Conservation (phyloP, 2,329 filamentous ascomycete genomes). For the Stachybotrys chlorohalonatus region DNA sequence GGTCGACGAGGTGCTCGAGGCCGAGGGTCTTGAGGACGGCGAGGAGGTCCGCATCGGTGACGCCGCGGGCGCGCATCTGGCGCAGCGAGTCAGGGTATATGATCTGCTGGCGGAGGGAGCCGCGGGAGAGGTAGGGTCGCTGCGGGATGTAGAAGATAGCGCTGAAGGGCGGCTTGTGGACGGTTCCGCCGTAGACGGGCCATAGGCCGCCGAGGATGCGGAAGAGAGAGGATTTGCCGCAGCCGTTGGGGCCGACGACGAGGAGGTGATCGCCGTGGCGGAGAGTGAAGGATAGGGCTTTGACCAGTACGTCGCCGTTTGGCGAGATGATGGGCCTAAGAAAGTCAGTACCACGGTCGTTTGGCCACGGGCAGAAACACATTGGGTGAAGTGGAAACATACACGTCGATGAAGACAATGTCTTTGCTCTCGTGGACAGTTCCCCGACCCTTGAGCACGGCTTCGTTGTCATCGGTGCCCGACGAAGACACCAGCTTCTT, state of each 20-base stretch:
- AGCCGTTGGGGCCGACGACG: constrained; percentile 93
- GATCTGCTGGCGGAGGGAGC: constrained; percentile 90
- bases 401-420: constrained; percentile 79
- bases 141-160: constrained; percentile 99
- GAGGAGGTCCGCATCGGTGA: constrained; percentile 73
- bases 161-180: constrained; percentile 82
- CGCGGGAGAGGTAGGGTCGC: constrained; percentile 83
- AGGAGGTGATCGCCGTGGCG: constrained; percentile 82
- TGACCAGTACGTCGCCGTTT: constrained; percentile 87
- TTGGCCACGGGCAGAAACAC: too few species aligned
- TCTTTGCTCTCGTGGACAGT: constrained; percentile 72
- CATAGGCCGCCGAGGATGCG: constrained; percentile 91
- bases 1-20: constrained; percentile 72
- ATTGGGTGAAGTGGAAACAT: constrained; percentile 19
- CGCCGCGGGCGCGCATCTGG: constrained; percentile 76
- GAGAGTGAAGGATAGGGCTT: constrained; percentile 78
- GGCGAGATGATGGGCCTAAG: constrained; percentile 80
- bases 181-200: constrained; percentile 93
- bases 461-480: constrained; percentile 70
- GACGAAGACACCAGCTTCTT: constrained; percentile 94
- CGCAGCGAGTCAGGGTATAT: constrained; percentile 88
- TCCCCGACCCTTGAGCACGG: constrained; percentile 74
- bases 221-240: constrained; percentile 93
- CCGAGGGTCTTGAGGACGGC: constrained; percentile 70
- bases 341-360: constrained; percentile 7